These are phyloP conservation scores for Nicotiana attenuata DNA, from an alignment of 257 asterid species.

Conservation along the genomic window DNA sequence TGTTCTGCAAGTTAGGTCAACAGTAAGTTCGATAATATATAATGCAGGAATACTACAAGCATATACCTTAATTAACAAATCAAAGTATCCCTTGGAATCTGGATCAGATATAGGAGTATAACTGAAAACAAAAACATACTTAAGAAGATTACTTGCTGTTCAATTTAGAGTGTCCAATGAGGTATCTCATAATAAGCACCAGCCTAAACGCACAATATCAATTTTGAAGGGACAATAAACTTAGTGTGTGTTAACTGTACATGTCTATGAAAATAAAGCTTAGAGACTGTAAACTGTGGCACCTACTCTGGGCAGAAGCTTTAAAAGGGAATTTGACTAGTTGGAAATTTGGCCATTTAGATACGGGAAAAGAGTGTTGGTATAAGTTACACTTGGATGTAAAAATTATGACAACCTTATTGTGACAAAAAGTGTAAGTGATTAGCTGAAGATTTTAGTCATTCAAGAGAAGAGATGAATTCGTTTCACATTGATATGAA, in stretches of 20 bases:
- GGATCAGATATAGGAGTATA: slow-evolving; percentile 98
- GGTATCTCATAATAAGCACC: neutral
- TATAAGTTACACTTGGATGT: neutral
- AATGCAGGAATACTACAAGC: slow-evolving; percentile 1
- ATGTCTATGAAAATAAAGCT: neutral
- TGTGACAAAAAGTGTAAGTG: neutral
- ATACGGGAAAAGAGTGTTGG: neutral
- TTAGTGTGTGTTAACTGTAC: neutral
- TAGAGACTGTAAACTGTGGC: neutral
- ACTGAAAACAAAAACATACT: slow-evolving; percentile 43
- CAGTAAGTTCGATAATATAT: neutral
- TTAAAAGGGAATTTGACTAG: neutral
- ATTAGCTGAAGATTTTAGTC: neutral
- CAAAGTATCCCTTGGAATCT: slow-evolving; percentile 76
- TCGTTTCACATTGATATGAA: neutral
- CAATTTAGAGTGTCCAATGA: neutral
- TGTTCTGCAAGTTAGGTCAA: neutral
- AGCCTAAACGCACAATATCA: neutral
- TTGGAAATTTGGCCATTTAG: neutral
- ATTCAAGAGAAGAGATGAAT: neutral
- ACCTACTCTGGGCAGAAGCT: neutral
- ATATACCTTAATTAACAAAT: slow-evolving; percentile 89
- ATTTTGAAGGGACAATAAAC: neutral
- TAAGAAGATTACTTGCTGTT: slow-evolving; percentile 5
- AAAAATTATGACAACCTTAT: neutral